Conservation (phyloP, 1,284 basidiomycete species). For the Sanghuangporus weigelae region DNA sequence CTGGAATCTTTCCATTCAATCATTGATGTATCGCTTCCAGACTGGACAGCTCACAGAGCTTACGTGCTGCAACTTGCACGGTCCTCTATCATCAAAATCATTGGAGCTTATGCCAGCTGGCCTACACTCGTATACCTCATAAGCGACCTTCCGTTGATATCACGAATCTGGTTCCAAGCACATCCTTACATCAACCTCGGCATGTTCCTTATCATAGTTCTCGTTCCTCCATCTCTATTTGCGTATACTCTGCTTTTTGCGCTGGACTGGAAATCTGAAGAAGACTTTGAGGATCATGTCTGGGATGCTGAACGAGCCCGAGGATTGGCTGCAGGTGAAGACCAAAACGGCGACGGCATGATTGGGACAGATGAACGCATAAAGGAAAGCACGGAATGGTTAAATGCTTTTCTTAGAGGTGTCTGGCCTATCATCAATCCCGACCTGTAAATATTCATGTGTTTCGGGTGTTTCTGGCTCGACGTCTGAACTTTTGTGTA, state of each 20-base stretch:
- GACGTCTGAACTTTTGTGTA: constrained; percentile 6
- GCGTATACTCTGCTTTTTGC: constrained; percentile 29
- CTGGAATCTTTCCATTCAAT: background rate
- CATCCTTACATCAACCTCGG: constrained; percentile 1
- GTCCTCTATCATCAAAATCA: constrained; percentile 24
- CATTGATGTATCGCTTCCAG: constrained; percentile 18
- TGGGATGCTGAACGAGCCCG: constrained; percentile 35
- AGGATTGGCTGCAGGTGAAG: constrained; percentile 30
- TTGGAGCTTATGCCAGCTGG: constrained; percentile 23
- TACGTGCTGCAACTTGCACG: constrained; percentile 23
- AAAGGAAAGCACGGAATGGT: constrained; percentile 37
- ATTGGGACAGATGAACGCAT: constrained; percentile 28
- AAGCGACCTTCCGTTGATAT: constrained; percentile 22
- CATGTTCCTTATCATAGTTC: constrained; percentile 17
- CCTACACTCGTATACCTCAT: constrained; percentile 2
- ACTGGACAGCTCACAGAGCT: constrained; percentile 28
- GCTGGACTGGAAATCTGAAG: constrained; percentile 24
- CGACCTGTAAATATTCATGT: constrained; percentile 24
- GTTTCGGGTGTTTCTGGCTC: background rate
- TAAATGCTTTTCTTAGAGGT: constrained; percentile 31
- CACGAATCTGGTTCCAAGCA: constrained; percentile 23
- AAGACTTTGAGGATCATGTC: constrained; percentile 31
- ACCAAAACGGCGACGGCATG: constrained; percentile 29
- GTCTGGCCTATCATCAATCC: constrained; percentile 37
- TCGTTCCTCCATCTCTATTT: constrained; percentile 26